Percentiles rank a stretch among this genome's conserved stretches.
These are phyloP conservation scores for Wallemia hederae DNA, from an alignment of 1,284 basidiomycete genomes.

Conservation along the genomic window DNA sequence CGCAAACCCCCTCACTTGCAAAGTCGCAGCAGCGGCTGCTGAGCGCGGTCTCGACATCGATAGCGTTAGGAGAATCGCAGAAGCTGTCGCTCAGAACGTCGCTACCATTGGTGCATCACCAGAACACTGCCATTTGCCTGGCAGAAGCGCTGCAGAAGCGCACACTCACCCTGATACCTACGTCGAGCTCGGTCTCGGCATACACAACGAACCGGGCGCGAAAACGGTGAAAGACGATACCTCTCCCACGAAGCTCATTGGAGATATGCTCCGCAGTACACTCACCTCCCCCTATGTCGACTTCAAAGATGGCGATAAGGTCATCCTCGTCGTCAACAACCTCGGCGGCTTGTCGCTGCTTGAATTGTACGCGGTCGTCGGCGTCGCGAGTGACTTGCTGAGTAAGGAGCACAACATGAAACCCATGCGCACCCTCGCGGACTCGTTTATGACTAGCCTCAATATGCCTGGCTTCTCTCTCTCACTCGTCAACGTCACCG, in stretches of 20 bases:
- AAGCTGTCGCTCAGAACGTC: conserved; percentile 25
- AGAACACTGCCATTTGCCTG: conserved; percentile 29
- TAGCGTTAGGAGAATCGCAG: conserved; percentile 14
- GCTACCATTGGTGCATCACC: conserved; percentile 26
- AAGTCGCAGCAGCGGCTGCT: conserved; percentile 14
- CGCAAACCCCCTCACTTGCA: conserved; percentile 13
- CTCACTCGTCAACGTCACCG: conserved; percentile 17
- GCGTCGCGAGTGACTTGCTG: conserved; percentile 10
- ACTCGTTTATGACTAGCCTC: conserved; percentile 21
- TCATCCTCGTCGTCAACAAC: conserved; percentile 12
- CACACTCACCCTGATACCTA: conserved; percentile 10
- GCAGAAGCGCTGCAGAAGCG: conserved; percentile 13
- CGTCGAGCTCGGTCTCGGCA: conserved; percentile 26
- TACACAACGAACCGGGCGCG: conserved; percentile 30
- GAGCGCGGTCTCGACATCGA: conserved; percentile 7
- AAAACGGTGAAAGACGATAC: conserved; percentile 12
- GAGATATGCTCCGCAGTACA: neutral
- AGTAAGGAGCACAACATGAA: conserved; percentile 6
- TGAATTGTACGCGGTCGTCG: conserved; percentile 13
- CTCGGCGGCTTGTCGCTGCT: conserved; percentile 14
- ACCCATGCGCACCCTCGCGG: conserved; percentile 13
- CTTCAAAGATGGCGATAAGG: neutral
- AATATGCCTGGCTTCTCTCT: conserved; percentile 22
- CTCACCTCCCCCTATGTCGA: neutral
- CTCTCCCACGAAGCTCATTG: neutral